Conservation (phyloP, 805 yeast species). For the Saccharomycopsis fermentans region DNA sequence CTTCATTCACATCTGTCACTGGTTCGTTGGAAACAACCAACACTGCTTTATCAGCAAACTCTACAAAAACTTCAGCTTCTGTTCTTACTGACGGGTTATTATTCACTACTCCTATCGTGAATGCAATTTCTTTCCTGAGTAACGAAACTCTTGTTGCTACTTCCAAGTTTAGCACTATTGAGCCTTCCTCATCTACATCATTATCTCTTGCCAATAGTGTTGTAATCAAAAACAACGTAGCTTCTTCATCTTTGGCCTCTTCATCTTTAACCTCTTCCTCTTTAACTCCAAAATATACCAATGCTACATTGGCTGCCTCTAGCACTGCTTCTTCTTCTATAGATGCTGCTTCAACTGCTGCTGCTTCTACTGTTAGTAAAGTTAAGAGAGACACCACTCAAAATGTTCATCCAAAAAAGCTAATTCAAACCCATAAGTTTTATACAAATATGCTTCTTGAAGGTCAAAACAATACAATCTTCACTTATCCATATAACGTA, state of each 20-base stretch:
- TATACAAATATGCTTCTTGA: constrained; percentile 54
- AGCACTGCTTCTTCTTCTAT: neutral
- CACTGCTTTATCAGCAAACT: neutral
- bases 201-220: too few relatives aligned
- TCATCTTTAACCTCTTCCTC: too few relatives aligned
- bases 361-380: neutral
- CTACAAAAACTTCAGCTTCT: neutral
- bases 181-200: too few relatives aligned
- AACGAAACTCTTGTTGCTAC: too few relatives aligned
- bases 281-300: too few relatives aligned
- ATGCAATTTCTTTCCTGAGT: neutral
- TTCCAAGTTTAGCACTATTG: too few relatives aligned
- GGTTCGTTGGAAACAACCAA: neutral
- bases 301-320: too few relatives aligned
- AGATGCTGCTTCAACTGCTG: neutral
- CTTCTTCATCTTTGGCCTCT: too few relatives aligned
- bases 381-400: neutral
- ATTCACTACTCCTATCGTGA: neutral
- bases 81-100: neutral
- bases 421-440: constrained; percentile 63
- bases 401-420: neutral
- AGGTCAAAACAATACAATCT: constrained; percentile 43
- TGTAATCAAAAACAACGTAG: too few relatives aligned
- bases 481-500: constrained; percentile 55
- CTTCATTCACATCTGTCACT: neutral